These are phyloP conservation scores for Kwoniella mangroviensis DNA, from an alignment of 768 basidiomycete species.

Conservation along the genomic window DNA sequence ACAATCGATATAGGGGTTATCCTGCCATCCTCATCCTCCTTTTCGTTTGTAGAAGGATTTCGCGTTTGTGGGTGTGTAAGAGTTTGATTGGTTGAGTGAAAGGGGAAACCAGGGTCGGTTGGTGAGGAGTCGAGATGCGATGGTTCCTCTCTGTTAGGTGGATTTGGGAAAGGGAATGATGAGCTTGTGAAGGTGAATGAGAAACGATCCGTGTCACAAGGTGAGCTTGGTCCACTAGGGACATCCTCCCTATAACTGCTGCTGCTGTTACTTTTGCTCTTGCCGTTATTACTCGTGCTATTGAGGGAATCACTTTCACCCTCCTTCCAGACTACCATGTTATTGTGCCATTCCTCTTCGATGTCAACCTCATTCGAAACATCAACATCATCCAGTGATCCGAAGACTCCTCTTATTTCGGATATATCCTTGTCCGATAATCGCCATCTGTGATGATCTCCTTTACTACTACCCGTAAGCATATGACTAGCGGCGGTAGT, in stretches of 20 bases:
- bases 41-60: background rate
- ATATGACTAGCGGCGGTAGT: background rate
- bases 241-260: slow-evolving; percentile 11
- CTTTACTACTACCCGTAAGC: background rate
- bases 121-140: slow-evolving; percentile 19
- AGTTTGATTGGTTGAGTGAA: slow-evolving; percentile 8
- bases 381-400: background rate
- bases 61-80: slow-evolving; percentile 7
- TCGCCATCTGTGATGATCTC: background rate
- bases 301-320: slow-evolving; percentile 8
- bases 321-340: slow-evolving; percentile 13
- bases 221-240: slow-evolving; percentile 29
- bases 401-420: background rate
- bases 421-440: slow-evolving; percentile 14
- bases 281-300: background rate
- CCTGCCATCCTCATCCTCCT: background rate
- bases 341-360: slow-evolving; percentile 16
- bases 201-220: slow-evolving; percentile 27
- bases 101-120: slow-evolving; percentile 25
- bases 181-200: slow-evolving; percentile 14
- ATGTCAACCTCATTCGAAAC: slow-evolving; percentile 1
- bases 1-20: slow-evolving; percentile 19
- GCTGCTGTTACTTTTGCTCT: background rate
- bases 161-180: slow-evolving; percentile 22
- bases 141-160: slow-evolving; percentile 13